Conservation (phyloP, 441 rosid genomes). For the Cnidoscolus chayamansa region DNA sequence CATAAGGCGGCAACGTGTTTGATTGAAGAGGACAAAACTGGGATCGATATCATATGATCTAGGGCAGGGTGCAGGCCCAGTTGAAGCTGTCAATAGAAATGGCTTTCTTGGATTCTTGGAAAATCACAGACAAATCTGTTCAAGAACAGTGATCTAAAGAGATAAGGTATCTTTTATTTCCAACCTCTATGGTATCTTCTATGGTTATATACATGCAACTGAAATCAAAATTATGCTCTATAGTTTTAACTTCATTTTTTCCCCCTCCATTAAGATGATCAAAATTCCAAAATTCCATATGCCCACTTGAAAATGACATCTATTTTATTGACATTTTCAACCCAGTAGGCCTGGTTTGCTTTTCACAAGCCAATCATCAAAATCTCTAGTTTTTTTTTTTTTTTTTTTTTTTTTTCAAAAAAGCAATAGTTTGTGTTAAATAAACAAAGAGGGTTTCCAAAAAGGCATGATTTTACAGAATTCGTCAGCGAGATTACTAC, state of each 20-base stretch:
- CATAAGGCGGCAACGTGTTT: background rate
- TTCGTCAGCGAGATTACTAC: background rate
- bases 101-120: background rate
- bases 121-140: slow-evolving; percentile 4
- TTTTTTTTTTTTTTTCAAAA: too few relatives aligned
- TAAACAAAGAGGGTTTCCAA: background rate
- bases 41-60: background rate
- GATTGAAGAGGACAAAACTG: slow-evolving; percentile 18
- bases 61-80: slow-evolving; percentile 2
- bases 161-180: slow-evolving; percentile 2
- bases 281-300: too few relatives aligned
- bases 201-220: too few relatives aligned
- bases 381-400: background rate
- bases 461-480: background rate
- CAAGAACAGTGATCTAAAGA: background rate
- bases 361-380: background rate
- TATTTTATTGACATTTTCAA: background rate
- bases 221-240: too few relatives aligned
- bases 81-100: slow-evolving; percentile 16
- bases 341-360: background rate
- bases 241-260: background rate
- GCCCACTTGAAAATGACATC: background rate
- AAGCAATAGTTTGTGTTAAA: too few relatives aligned
- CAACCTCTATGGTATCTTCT: background rate
- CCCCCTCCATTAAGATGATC: background rate